Conservation (phyloP, 768 basidiomycete genomes). For the Boletellus sp. region DNA sequence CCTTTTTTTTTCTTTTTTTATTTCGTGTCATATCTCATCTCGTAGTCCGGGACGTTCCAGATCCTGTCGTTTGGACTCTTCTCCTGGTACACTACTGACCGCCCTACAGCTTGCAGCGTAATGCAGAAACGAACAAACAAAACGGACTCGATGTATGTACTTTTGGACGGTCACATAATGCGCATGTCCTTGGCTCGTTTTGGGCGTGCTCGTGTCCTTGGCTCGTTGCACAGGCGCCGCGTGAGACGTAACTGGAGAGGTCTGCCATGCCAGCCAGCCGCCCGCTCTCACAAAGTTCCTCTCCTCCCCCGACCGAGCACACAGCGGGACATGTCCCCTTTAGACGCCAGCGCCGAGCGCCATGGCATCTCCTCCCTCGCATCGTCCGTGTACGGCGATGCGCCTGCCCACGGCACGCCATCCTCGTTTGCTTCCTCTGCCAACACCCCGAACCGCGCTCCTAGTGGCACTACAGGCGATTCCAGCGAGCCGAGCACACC, state of each 20-base stretch:
- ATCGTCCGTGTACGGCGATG: slow-evolving; percentile 39
- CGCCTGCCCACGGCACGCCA: neutral
- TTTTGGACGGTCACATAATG: slow-evolving; percentile 7
- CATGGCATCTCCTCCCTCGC: slow-evolving; percentile 88
- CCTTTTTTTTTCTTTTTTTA: slow-evolving; percentile 8
- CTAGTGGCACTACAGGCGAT: neutral
- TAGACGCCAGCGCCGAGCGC: slow-evolving; percentile 69
- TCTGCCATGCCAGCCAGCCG: neutral
- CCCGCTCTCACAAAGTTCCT: too few species aligned
- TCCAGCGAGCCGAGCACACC: slow-evolving; percentile 12
- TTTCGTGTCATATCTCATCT: slow-evolving; percentile 13
- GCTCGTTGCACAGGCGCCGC: too few species aligned
- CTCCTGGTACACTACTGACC: slow-evolving; percentile 11
- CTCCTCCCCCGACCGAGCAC: neutral
- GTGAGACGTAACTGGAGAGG: slow-evolving; percentile 9
- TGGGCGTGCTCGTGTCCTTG: too few species aligned
- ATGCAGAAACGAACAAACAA: slow-evolving; percentile 62
- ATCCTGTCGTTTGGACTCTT: slow-evolving; percentile 11
- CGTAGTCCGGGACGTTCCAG: too few species aligned
- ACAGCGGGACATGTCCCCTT: slow-evolving; percentile 8
- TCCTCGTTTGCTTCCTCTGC: slow-evolving; percentile 22
- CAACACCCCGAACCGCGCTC: slow-evolving; percentile 16
- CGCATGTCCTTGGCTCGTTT: too few species aligned
- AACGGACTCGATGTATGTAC: slow-evolving; percentile 83
- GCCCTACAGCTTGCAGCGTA: slow-evolving; percentile 3